phyloP scores from a whole-genome alignment of 208 protist genomes.

The Leishmania aethiopica region DNA sequence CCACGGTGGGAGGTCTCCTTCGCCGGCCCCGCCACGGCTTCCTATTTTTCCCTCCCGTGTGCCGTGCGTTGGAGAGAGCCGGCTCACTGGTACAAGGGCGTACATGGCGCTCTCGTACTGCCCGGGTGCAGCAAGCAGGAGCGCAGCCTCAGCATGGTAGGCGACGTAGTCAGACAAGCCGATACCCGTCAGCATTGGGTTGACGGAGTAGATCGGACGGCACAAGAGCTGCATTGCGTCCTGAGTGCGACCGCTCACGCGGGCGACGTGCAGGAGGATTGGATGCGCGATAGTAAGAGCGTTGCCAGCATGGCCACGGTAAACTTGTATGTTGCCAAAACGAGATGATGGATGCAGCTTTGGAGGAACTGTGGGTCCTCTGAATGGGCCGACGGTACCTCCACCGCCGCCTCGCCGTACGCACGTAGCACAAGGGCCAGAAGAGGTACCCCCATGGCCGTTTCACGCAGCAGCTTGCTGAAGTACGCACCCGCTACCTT shows the following conservation, averaged over 20 bases:
- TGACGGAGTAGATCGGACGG: slow-evolving; percentile 39
- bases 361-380: background rate
- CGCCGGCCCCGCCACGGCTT: background rate
- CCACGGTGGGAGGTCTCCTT: background rate
- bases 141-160: slow-evolving; percentile 53
- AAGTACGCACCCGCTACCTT: slow-evolving; percentile 6
- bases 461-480: slow-evolving; percentile 18
- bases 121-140: slow-evolving; percentile 34
- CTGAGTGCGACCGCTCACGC: slow-evolving; percentile 17
- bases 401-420: slow-evolving; percentile 38
- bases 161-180: slow-evolving; percentile 40
- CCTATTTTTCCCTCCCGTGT: background rate
- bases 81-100: slow-evolving; percentile 31
- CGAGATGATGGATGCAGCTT: slow-evolving; percentile 15
- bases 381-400: slow-evolving; percentile 3
- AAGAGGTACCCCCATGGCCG: slow-evolving; percentile 35
- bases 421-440: slow-evolving; percentile 49
- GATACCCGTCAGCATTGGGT: slow-evolving; percentile 39
- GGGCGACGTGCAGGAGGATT: slow-evolving; percentile 31
- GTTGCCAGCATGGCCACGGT: background rate
- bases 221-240: slow-evolving; percentile 46
- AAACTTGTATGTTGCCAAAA: slow-evolving; percentile 4
- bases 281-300: slow-evolving; percentile 30
- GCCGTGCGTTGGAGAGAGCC: slow-evolving; percentile 1
- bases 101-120: slow-evolving; percentile 47